Evolutionary conservation across 495 filamentous ascomycete genomes (phyloP), one percentile per base, ranked within the genome.

Genomic region (Glonium stellatum): DNA sequence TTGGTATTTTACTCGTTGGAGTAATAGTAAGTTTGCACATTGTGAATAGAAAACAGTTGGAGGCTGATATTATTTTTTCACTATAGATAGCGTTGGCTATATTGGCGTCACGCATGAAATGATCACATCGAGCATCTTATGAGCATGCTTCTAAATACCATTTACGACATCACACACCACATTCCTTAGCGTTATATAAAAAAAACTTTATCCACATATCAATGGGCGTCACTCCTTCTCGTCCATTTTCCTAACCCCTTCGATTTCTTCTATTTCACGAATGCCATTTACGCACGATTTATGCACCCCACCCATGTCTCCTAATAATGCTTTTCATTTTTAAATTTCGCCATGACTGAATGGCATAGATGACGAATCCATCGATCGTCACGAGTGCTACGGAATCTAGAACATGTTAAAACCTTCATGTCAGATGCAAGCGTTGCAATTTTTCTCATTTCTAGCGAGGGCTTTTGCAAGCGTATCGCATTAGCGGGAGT

Each of bases 1-100:
- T 95, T 50, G 93, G 93, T 15, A 69, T 93, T 13, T 74, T 87
- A 57, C 82, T 98, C 35, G 81, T 96, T 57, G 83, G 82, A 55
- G 83, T 86, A 25, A 79, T 96, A 58, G 81, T 92, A 69, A 77
- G 84, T 79, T 57, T 39, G 18, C 8, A 1, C 13, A 27, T 15
- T 55, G 1, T 23, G 15, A 15, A 3, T 25, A 13, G 5, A 21
- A 11, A 44, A 44, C 18, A 44, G 18, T 55, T 36, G 27, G 6
- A 23, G 12, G 21, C 48, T 52, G 21, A 52, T 21, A 23, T 52
- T 11, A 44, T 44, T 44, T 15, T 39, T 15, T 44, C 18, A 8
- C n/a, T 54, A 12, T n/a, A 55, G 53, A 55, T 55, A 27, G 37
- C 25, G 34, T 31, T 55, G 8, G 53, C 53, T 19, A 19, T 55